Percentiles rank a stretch among this genome's conserved stretches.
These are phyloP conservation scores for Brassica rapa DNA, from an alignment of 345 rosid genomes.

Conservation along the genomic window DNA sequence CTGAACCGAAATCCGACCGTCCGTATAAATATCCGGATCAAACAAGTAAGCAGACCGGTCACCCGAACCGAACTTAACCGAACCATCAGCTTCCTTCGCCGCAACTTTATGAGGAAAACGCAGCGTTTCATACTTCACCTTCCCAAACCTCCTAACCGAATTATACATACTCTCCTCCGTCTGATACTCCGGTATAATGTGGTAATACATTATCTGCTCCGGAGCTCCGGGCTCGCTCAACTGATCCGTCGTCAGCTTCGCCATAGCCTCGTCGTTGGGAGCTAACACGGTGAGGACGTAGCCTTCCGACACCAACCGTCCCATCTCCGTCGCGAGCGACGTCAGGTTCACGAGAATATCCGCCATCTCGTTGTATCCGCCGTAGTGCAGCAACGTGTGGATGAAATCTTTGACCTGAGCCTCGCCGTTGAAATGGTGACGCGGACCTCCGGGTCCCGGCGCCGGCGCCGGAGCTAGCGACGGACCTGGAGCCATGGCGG, in stretches of 20 bases:
- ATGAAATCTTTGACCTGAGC: constrained; percentile 78
- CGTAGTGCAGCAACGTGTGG: constrained; percentile 64
- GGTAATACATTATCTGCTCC: constrained; percentile 74
- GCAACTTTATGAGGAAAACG: constrained; percentile 69
- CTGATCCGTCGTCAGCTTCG: constrained; percentile 70
- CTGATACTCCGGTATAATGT: constrained; percentile 77
- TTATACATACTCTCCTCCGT: constrained; percentile 89
- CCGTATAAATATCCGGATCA: constrained; percentile 89
- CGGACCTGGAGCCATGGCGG: constrained; percentile 83
- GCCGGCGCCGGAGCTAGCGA: constrained; percentile 82
- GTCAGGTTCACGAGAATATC: constrained; percentile 74
- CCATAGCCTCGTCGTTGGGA: constrained; percentile 86
- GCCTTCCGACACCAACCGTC: constrained; percentile 71
- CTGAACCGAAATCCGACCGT: constrained; percentile 82
- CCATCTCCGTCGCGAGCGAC: constrained; percentile 75
- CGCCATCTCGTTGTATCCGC: constrained; percentile 86
- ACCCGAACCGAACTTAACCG: constrained; percentile 83
- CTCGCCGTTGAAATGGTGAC: constrained; percentile 66
- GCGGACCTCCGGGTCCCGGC: constrained; percentile 80
- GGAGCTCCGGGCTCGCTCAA: constrained; percentile 82
- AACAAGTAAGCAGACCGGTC: constrained; percentile 80
- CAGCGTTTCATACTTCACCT: constrained; percentile 66
- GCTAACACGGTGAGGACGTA: constrained; percentile 75
- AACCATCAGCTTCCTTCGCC: constrained; percentile 95
- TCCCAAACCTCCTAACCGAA: constrained; percentile 73